phyloP scores from a whole-genome alignment of 495 filamentous ascomycete genomes.

The Pyrenopolyporus hunteri region DNA sequence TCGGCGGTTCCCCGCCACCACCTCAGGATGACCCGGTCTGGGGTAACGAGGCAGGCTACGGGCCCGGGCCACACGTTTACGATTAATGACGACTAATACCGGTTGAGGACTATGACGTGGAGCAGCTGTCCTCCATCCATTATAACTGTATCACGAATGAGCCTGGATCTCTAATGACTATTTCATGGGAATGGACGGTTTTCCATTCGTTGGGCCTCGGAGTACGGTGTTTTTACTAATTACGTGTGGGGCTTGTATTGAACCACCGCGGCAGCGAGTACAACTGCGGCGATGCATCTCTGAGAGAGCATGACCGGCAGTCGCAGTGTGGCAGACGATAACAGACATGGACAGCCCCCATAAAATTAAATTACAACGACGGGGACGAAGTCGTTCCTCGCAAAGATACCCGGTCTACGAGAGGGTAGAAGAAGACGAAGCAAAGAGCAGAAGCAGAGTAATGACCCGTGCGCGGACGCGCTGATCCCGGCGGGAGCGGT shows the following conservation, averaged over 20 bases:
- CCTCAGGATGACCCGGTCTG: constrained; percentile 12
- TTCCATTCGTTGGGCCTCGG: not conserved
- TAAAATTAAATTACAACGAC: too few species aligned
- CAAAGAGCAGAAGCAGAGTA: too few species aligned
- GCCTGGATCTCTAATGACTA: constrained; percentile 5
- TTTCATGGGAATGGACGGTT: constrained; percentile 2
- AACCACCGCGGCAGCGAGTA: too few species aligned
- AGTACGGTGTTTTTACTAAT: too few species aligned
- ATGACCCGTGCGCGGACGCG: constrained; percentile 9
- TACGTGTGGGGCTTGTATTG: too few species aligned
- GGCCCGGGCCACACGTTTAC: constrained; percentile 10
- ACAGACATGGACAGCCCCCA: too few species aligned
- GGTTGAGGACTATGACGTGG: not conserved
- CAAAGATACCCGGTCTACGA: constrained; percentile 13
- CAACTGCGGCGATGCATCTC: too few species aligned
- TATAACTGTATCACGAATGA: constrained; percentile 14
- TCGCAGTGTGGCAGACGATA: too few species aligned
- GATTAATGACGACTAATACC: constrained; percentile 14
- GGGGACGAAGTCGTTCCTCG: constrained; percentile 15
- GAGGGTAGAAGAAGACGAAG: constrained; percentile 14
- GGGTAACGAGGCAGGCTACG: constrained; percentile 18
- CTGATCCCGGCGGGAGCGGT: not conserved
- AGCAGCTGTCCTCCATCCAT: too few species aligned
- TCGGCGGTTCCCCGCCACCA: constrained; percentile 25
- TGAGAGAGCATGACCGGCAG: too few species aligned